These are phyloP conservation scores for Botrytis elliptica DNA, from an alignment of 2,329 filamentous ascomycete genomes.

Conservation along the genomic window DNA sequence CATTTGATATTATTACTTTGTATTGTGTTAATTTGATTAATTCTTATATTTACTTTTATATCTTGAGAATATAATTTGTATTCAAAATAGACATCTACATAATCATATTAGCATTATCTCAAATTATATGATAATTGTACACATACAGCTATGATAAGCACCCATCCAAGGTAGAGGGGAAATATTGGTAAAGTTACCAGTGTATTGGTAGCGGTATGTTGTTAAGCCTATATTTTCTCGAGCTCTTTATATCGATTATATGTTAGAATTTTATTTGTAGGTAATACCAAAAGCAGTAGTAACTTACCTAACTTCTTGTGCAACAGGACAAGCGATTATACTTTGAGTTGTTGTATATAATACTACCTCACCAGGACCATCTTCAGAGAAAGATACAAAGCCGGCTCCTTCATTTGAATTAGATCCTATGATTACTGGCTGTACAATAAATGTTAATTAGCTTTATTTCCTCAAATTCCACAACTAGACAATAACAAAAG, in stretches of 20 bases:
- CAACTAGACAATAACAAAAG: accelerated
- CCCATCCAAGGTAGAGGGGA: slow-evolving; percentile 34
- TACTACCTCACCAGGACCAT: slow-evolving; percentile 23
- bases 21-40: not conserved
- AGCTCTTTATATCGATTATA: not conserved
- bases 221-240: slow-evolving; percentile 22
- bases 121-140: not conserved
- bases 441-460: not conserved
- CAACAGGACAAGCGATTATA: slow-evolving; percentile 23
- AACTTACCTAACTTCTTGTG: slow-evolving; percentile 24
- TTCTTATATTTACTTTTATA: not conserved
- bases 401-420: slow-evolving; percentile 35
- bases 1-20: not conserved
- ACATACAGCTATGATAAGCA: slow-evolving; percentile 36
- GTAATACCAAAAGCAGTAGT: not conserved
- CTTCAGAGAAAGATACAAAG: slow-evolving; percentile 26
- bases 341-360: slow-evolving; percentile 20
- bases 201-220: slow-evolving; percentile 38
- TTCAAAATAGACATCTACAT: not conserved
- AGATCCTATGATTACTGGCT: slow-evolving; percentile 36
- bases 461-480: not conserved
- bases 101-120: not conserved
- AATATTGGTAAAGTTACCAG: slow-evolving; percentile 39
- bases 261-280: not conserved
- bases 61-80: accelerated